Evolutionary conservation across 2,329 filamentous ascomycete species (phyloP), one percentile per base, ranked within the genome.

Genomic region (Colletotrichum abscissum): DNA sequence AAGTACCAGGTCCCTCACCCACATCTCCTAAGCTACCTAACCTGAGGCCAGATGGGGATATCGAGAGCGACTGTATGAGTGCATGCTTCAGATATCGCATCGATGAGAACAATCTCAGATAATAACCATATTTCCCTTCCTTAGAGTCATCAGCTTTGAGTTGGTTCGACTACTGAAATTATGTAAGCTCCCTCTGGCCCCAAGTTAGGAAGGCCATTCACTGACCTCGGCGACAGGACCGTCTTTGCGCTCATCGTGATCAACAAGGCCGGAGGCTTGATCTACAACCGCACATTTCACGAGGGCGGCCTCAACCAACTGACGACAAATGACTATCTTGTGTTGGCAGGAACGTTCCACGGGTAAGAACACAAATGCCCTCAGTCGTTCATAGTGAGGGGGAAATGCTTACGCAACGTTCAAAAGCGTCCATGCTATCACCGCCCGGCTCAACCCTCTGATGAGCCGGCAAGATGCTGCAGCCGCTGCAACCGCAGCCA

Each of bases 221-320:
- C 62, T 70, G 11, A 71, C 22, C 62, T 52, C 16, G 22, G 49
- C 63, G 42, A 66, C 78, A 98, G 95, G 97, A 94, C 95, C 77
- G 93, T 99, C 82, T 97, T 97, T 84, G 92, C 95, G 72, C 92
- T 99, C 80, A 95, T 98, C 82, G 93, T 99, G 82, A 98, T 99
- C 87, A 98, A 98, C 88, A 99, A 99, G 89, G 95, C 97, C 76
- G 97, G 95, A 74, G 97, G 97, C 78, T 90, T 99, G 67, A 92
- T 99, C 84, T 99, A 97, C 88, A 96, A 98, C 85, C 94, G 95
- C 78, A 94, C 95, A 80, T 98, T 99, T 83, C 92, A 95, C 79
- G 91, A 96, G 56, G 93, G 91, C 74, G 94, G 90, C 58, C 90
- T 99, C 73, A 94, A 94, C 82, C 95, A 96, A 82, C 92, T 99